These are phyloP conservation scores for Hymenoscyphus infarciens DNA, from an alignment of 2,329 filamentous ascomycete genomes.

Conservation along the genomic window DNA sequence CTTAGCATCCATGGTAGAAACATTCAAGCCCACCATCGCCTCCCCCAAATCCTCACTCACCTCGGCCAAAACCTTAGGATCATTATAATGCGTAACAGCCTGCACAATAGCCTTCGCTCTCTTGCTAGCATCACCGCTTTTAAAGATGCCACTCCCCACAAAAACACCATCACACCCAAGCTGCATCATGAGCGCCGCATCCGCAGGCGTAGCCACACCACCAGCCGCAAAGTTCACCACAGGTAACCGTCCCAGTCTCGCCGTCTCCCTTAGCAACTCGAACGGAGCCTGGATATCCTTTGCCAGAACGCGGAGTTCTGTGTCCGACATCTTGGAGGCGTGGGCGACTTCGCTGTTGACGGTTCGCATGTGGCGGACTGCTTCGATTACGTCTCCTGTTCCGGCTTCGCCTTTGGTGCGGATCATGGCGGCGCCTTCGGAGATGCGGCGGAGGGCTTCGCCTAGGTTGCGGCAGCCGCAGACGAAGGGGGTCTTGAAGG, in stretches of 20 bases:
- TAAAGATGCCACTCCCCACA: conserved; percentile 96
- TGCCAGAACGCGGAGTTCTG: conserved; percentile 73
- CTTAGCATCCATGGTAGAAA: conserved; percentile 67
- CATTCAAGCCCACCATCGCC: conserved; percentile 96
- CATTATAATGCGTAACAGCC: conserved; percentile 85
- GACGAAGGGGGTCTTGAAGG: conserved; percentile 84
- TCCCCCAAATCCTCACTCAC: conserved; percentile 88
- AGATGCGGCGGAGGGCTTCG: conserved; percentile 85
- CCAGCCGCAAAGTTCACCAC: conserved; percentile 98
- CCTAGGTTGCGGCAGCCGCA: conserved; percentile 94
- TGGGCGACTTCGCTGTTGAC: conserved; percentile 78
- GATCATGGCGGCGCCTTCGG: conserved; percentile 97
- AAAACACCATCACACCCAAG: conserved; percentile 97
- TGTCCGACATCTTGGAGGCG: conserved; percentile 62
- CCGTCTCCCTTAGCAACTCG: conserved; percentile 78
- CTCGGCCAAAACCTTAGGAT: conserved; percentile 80
- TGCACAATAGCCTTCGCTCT: conserved; percentile 92
- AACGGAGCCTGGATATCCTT: conserved; percentile 78
- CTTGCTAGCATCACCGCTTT: conserved; percentile 86
- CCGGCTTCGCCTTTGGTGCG: conserved; percentile 97
- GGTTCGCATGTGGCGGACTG: conserved; percentile 91
- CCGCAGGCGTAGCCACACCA: conserved; percentile 98
- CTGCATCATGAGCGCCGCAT: conserved; percentile 99
- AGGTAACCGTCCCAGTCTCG: conserved; percentile 80
- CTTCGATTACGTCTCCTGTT: conserved; percentile 95